Percentiles rank a stretch among this genome's conserved stretches.
These are phyloP conservation scores for Triticum timopheevii DNA, from an alignment of 176 grass and related monocot genomes.

Conservation along the genomic window DNA sequence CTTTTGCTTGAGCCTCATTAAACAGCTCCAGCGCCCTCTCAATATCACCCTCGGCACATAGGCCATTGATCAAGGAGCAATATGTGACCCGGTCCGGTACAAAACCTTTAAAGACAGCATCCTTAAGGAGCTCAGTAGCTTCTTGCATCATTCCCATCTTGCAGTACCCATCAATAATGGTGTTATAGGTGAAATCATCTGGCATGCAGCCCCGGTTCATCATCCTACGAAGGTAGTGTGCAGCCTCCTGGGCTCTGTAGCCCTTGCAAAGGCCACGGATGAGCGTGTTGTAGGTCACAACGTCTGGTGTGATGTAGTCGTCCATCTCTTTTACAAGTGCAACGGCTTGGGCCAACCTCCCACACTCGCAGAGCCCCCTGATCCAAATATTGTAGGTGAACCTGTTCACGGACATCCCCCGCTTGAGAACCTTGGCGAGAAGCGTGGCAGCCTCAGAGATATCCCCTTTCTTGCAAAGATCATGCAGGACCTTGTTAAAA, in stretches of 20 bases:
- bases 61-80: slow-evolving; percentile 85
- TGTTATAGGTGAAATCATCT: slow-evolving; percentile 98
- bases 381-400: slow-evolving; percentile 94
- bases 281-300: slow-evolving; percentile 89
- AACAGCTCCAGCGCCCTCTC: slow-evolving; percentile 81
- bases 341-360: slow-evolving; percentile 58
- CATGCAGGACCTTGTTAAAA: slow-evolving; percentile 86
- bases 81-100: slow-evolving; percentile 84
- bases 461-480: slow-evolving; percentile 74
- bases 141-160: slow-evolving; percentile 71
- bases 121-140: slow-evolving; percentile 77
- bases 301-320: slow-evolving; percentile 52
- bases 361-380: slow-evolving; percentile 68
- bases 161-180: slow-evolving; percentile 85
- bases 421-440: slow-evolving; percentile 71
- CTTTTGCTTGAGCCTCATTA: slow-evolving; percentile 66
- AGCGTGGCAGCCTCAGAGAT: slow-evolving; percentile 57
- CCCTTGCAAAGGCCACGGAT: slow-evolving; percentile 77
- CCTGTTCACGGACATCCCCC: slow-evolving; percentile 48
- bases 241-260: slow-evolving; percentile 57
- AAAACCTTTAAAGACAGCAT: slow-evolving; percentile 91
- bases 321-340: slow-evolving; percentile 60
- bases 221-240: slow-evolving; percentile 69
- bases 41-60: slow-evolving; percentile 76
- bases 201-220: slow-evolving; percentile 73